phyloP scores from a whole-genome alignment of 1,284 basidiomycete genomes.

The Ceratobasidium sp. region DNA sequence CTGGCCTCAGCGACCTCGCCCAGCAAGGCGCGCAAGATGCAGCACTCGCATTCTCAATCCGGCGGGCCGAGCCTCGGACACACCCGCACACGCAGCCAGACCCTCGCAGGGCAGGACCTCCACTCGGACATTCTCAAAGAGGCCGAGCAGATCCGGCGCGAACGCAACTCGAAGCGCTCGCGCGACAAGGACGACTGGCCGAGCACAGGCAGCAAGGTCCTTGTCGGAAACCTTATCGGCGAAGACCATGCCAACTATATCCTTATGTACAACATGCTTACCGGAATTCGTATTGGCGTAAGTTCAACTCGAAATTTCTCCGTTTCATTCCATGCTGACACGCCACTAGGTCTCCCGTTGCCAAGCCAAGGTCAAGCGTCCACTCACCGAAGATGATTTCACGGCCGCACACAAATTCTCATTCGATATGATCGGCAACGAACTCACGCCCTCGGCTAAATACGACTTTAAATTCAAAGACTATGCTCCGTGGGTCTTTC shows the following conservation, averaged over 20 bases:
- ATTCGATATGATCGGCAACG: conserved; percentile 98
- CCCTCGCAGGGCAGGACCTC: conserved; percentile 48
- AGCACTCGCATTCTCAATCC: conserved; percentile 41
- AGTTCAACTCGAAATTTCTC: conserved; percentile 54
- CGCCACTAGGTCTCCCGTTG: conserved; percentile 85
- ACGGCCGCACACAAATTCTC: conserved; percentile 93
- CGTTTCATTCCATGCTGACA: conserved; percentile 16
- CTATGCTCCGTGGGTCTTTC: conserved; percentile 98
- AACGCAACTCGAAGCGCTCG: conserved; percentile 75
- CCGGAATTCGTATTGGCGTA: conserved; percentile 94
- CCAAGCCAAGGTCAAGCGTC: conserved; percentile 92
- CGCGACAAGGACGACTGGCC: conserved; percentile 54
- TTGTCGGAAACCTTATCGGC: conserved; percentile 95
- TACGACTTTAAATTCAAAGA: conserved; percentile 99
- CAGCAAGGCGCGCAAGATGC: conserved; percentile 31
- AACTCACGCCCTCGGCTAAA: conserved; percentile 94
- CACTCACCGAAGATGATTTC: conserved; percentile 89
- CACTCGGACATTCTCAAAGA: conserved; percentile 81
- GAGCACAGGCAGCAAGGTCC: conserved; percentile 62
- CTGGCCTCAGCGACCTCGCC: neutral
- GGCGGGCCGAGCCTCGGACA: conserved; percentile 31
- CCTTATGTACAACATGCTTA: conserved; percentile 99
- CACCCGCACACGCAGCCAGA: conserved; percentile 36
- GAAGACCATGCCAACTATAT: conserved; percentile 99
- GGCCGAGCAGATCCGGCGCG: conserved; percentile 82